Conservation (phyloP, 139 green algal species). For the Penium margaritaceum region DNA sequence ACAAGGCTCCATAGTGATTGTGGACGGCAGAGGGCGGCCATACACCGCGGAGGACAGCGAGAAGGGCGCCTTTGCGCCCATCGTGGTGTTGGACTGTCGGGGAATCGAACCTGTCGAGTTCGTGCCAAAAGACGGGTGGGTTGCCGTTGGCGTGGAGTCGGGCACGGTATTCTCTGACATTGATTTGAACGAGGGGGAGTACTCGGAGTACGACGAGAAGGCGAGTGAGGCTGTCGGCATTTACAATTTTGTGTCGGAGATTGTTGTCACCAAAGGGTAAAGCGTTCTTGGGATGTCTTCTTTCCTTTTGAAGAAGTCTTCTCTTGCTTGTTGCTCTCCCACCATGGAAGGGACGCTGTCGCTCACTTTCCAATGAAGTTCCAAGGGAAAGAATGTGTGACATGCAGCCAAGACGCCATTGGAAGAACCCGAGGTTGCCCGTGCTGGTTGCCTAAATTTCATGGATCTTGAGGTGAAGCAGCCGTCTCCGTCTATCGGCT, state of each 20-base stretch:
- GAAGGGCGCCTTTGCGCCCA: slow-evolving; percentile 21
- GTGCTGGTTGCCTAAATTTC: too few relatives aligned
- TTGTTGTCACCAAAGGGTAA: slow-evolving; percentile 40
- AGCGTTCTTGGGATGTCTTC: too few relatives aligned
- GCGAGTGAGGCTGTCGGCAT: slow-evolving; percentile 25
- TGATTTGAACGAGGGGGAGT: slow-evolving; percentile 40
- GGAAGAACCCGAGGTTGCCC: too few relatives aligned
- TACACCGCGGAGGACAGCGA: slow-evolving; percentile 44
- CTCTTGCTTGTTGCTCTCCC: too few relatives aligned
- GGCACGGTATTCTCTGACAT: slow-evolving; percentile 38
- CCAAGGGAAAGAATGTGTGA: too few relatives aligned
- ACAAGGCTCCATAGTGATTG: slow-evolving; percentile 25
- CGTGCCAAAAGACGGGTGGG: slow-evolving; percentile 27
- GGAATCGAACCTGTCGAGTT: slow-evolving; percentile 40
- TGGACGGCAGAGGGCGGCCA: slow-evolving; percentile 24
- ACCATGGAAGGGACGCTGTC: too few relatives aligned
- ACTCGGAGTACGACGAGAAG: slow-evolving; percentile 43
- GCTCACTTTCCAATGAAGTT: too few relatives aligned
- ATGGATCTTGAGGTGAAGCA: too few relatives aligned
- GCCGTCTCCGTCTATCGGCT: too few relatives aligned
- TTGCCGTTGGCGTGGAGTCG: slow-evolving; percentile 28
- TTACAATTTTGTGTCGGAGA: slow-evolving; percentile 29
- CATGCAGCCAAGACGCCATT: too few relatives aligned
- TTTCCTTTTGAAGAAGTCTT: too few relatives aligned
- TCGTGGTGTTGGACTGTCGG: slow-evolving; percentile 36